Evolutionary conservation across 495 filamentous ascomycete genomes (phyloP), one percentile per base, ranked within the genome.

Genomic region (Aspergillus coremiiformis): DNA sequence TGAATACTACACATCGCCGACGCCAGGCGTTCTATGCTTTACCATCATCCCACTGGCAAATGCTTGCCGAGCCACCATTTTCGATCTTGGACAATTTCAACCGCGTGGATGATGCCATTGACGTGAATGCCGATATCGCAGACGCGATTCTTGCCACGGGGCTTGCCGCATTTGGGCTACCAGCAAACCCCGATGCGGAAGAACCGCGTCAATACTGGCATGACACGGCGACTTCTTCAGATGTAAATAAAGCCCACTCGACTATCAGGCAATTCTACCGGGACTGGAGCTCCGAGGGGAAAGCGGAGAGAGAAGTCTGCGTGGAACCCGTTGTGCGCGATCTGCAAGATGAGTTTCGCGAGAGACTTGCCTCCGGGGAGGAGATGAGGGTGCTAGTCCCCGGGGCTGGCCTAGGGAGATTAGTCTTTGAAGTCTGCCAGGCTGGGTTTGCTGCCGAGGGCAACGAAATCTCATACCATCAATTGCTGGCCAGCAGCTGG

Each of bases 391-490:
- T 98, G 9, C 74, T 98, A 5, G 83, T 97, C 21, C 90, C 94
- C 2, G 93, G 94, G 4, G 92, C 91, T 4, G 93, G 93, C 1
- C 71, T 98, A 23, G 90, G 89, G 11, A 81, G 93, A 4, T 69
- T 96, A 8, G 87, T 95, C 4, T 89, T 92, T 58, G 93, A 98
- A 11, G 71, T 96, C 42, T 89, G 84, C 59, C 68, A 68, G n/a
- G 75, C 72, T 5, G 93, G 93, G 12, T 95, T 81, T 67, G 64
- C 75, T 0, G 78, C 81, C 1, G 89, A 97, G 64, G 93, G 94
- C 11, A 98, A 97, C 55, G 93, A 98, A 71, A 90, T 97, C 55
- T 94, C 89, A 14, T 96, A 92, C 58, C 93, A 97, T 65, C 87
- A 92, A 60, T 77, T 96, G 10, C 69, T 97, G 50, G 90, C 89